Percentiles rank a stretch among this genome's conserved stretches.
Evolutionary conservation across 805 yeast species (phyloP).

Genomic region (Saccharomycopsis lassenensis): DNA sequence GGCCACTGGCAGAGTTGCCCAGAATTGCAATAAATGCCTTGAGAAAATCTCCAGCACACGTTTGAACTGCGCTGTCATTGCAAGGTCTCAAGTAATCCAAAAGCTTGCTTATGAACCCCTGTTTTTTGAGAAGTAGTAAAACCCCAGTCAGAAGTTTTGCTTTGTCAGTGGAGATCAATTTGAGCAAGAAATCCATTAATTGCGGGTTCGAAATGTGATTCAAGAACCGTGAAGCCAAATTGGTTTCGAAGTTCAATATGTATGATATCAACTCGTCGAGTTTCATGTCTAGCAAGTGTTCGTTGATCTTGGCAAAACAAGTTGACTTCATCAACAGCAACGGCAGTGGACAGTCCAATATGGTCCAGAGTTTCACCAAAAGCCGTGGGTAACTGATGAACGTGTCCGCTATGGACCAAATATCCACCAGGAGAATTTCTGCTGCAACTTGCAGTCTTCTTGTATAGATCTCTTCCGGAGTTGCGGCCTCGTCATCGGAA

Average conservation of each 20-base stretch:
- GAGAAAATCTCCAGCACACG: slow-evolving; percentile 90
- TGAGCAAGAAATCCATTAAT: slow-evolving; percentile 81
- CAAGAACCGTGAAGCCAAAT: slow-evolving; percentile 70
- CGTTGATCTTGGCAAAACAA: slow-evolving; percentile 84
- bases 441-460: slow-evolving; percentile 64
- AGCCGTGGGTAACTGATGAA: slow-evolving; percentile 65
- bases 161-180: slow-evolving; percentile 87
- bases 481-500: slow-evolving; percentile 23
- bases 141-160: slow-evolving; percentile 84
- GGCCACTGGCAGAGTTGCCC: slow-evolving; percentile 83
- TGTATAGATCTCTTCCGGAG: slow-evolving; percentile 27
- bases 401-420: slow-evolving; percentile 88
- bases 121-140: slow-evolving; percentile 62
- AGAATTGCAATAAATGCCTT: slow-evolving; percentile 91
- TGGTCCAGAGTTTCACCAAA: slow-evolving; percentile 65
- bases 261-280: slow-evolving; percentile 62
- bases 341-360: slow-evolving; percentile 58
- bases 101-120: slow-evolving; percentile 61
- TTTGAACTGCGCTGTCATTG: slow-evolving; percentile 54
- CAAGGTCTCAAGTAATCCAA: slow-evolving; percentile 62
- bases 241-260: slow-evolving; percentile 47
- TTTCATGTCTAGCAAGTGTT: slow-evolving; percentile 80
- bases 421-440: slow-evolving; percentile 82
- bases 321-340: slow-evolving; percentile 71
- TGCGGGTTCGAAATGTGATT: slow-evolving; percentile 88